Evolutionary conservation across 73 alveolate species (phyloP), one percentile per base, ranked within the genome.

Genomic region (Diophrys sp.): DNA sequence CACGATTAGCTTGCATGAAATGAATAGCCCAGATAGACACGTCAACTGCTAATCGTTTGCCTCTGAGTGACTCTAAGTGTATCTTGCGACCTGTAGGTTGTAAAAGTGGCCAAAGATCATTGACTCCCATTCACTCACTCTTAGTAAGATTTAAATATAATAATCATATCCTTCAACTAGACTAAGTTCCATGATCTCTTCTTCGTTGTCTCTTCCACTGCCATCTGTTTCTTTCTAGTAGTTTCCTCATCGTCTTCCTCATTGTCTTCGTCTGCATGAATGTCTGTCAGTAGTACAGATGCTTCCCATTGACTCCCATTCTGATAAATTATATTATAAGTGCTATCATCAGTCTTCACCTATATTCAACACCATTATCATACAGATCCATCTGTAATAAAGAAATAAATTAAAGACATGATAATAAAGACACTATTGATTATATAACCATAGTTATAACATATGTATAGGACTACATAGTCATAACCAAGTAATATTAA

Each of bases 51-150:
- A 89, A 79, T 27, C 83, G 75, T 73, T 84, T 28, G 14, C 97
- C 97, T 78, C 76, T 89, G 8, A 92, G 82, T 26, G 92, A 84
- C 67, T 90, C 87, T 0, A 89, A 30, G 28, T 84, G 75, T 29
- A 92, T 70, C 74, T 75, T 89, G 53, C 97, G 84, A 0, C 95
- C 97, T 24, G 95, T 91, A 23, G 95, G 94, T 18, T 83, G 85
- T 53, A 92, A 86, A 66, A 84, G 81, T 2, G 33, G 56, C 97
- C 97, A 91, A 44, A 91, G 75, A 23, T 90, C 93, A 55, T 91
- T 71, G 31, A 91, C 97, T 29, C 97, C 97, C 97, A 91, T 88
- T 78, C 68, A 23, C 24, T 8, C 32, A 67, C 11, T 23, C 8
- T 67, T 67, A 14, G 28, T n/a, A 67, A 67, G n/a, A 26, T 11